These are phyloP conservation scores for Hypholoma sublateritium DNA, from an alignment of 768 basidiomycete species.

Conservation along the genomic window DNA sequence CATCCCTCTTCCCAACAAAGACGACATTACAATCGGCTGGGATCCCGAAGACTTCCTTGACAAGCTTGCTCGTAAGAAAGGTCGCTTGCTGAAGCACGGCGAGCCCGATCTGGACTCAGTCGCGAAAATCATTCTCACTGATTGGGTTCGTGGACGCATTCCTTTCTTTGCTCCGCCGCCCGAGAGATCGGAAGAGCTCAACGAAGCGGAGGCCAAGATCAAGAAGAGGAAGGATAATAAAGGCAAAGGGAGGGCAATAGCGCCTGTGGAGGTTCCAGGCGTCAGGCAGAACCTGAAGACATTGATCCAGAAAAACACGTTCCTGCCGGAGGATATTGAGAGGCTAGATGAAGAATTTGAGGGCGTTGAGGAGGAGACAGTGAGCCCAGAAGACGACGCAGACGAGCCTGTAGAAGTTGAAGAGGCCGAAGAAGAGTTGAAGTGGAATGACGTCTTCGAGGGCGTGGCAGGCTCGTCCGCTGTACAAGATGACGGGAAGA, in stretches of 20 bases:
- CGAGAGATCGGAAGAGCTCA: conserved; percentile 72
- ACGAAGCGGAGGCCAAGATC: conserved; percentile 59
- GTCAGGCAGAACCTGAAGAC: conserved; percentile 86
- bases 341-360: conserved; percentile 56
- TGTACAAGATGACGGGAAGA: conserved; percentile 25
- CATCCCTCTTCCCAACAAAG: conserved; percentile 59
- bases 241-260: conserved; percentile 52
- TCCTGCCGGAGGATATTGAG: conserved; percentile 80
- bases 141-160: conserved; percentile 97
- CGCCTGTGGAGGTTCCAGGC: conserved; percentile 44
- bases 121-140: conserved; percentile 91
- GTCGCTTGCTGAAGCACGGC: conserved; percentile 89
- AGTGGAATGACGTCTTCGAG: conserved; percentile 87
- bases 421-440: conserved; percentile 54
- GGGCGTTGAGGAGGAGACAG: conserved; percentile 32
- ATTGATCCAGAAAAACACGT: conserved; percentile 87
- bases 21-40: conserved; percentile 56
- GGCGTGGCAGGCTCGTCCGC: conserved; percentile 34
- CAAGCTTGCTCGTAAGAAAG: conserved; percentile 85
- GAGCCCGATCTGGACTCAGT: conserved; percentile 92
- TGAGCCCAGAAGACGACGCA: conserved; percentile 35
- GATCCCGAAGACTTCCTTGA: conserved; percentile 79
- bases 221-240: conserved; percentile 45
- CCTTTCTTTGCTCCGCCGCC: conserved; percentile 96
- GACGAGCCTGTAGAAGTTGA: conserved; percentile 39